Evolutionary conservation across 306 rosid genomes (phyloP), one percentile per base, ranked within the genome.

Genomic region (Spatholobus suberectus): DNA sequence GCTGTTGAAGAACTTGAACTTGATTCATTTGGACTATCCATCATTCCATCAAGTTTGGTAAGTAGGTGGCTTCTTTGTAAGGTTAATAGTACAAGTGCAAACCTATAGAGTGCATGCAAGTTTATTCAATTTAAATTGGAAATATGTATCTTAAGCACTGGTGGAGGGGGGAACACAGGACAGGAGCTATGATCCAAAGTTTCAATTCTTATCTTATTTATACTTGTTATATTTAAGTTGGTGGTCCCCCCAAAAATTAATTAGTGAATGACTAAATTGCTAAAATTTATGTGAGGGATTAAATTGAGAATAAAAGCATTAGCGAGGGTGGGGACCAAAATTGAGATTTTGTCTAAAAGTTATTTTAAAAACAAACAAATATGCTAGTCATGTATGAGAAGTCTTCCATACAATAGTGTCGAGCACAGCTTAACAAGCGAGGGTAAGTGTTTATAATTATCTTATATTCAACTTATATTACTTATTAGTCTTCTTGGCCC

Each of bases 1-100:
- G 96, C 81, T 65, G 88, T 93, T 70, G 96, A 96, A 83, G 92
- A 94, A 72, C 92, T 96, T 21, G 97, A 96, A 89, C 92, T 96
- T 38, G 99, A 93, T 86, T 93, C 99, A 65, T 96, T 93, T 82
- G 99, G 98, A 34, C 86, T 92, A 77, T 92, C 99, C 59, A 85
- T 92, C 70, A 90, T 93, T 73, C 99, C 99, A 23, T 93, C 98
- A 51, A 96, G 94, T 81, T 87, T 93, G 94, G 97, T 96, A 86
- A 79, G 96, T 84, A 40, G 38, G 71, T 52, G 49, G 32, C 75
- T 61, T 83, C 68, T 70, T 81, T 37, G 57, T 47, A 76, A 44
- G 67, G 57, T 75, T 24, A 70, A 29, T 24, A 63, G 51, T 76
- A 75, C 43, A 32, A 35, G 37, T 47, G 40, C 52, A 52, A 40